Evolutionary conservation across 768 basidiomycete species (phyloP).

Genomic region (Leucosporidium yakuticum): DNA sequence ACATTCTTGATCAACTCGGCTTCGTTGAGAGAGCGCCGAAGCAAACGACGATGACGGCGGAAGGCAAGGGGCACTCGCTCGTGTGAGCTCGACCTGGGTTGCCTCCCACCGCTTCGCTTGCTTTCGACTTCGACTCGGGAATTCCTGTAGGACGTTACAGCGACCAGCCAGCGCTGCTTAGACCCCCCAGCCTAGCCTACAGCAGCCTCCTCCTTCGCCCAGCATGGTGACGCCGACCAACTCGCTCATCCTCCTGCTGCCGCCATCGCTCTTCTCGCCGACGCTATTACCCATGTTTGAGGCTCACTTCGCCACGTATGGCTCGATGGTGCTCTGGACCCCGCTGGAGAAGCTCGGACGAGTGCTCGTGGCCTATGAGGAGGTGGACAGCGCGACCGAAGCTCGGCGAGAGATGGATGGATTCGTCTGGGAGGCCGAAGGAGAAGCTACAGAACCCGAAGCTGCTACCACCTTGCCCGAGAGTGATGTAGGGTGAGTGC

Average conservation of each 20-base stretch:
- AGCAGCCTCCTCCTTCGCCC: background rate
- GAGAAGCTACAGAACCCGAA: conserved; percentile 60
- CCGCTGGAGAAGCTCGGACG: conserved; percentile 28
- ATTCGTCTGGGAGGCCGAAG: conserved; percentile 40
- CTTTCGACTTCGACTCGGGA: no score
- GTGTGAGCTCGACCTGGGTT: no score
- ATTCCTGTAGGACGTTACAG: background rate
- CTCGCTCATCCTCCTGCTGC: conserved; percentile 75
- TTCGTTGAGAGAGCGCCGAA: no score
- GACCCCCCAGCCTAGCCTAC: background rate
- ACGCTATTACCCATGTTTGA: conserved; percentile 39
- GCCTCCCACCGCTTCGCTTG: no score
- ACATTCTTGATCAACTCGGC: no score
- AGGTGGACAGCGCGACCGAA: conserved; percentile 58
- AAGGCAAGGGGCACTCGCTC: no score
- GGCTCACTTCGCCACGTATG: conserved; percentile 69
- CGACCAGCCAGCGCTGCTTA: background rate
- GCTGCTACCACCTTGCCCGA: conserved; percentile 48
- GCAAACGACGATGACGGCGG: no score
- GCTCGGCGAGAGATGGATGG: conserved; percentile 53
- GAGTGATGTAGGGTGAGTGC: background rate
- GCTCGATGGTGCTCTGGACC: conserved; percentile 75
- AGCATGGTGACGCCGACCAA: conserved; percentile 55
- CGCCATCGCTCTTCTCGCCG: conserved; percentile 64
- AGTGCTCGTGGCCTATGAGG: conserved; percentile 33